phyloP scores from a whole-genome alignment of 1,139 yeast genomes.

The Geotrichum klebahnii region DNA sequence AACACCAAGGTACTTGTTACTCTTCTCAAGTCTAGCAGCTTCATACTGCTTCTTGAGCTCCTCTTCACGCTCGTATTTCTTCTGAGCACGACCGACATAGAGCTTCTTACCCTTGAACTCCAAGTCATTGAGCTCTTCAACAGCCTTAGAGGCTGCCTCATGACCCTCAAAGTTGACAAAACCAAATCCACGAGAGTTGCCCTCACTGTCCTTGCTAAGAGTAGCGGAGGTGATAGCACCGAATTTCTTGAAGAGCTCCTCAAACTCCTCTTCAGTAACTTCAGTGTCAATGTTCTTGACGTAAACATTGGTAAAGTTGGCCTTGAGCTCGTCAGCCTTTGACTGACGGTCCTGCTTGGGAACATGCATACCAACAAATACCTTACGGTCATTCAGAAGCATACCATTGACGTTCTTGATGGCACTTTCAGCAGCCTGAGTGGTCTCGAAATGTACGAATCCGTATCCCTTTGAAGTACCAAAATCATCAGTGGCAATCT shows the following conservation, averaged over 20 bases:
- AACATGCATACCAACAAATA: slow-evolving; percentile 91
- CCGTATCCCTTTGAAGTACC: slow-evolving; percentile 96
- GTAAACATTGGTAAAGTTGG: slow-evolving; percentile 92
- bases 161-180: slow-evolving; percentile 88
- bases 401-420: slow-evolving; percentile 97
- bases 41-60: slow-evolving; percentile 95
- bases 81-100: slow-evolving; percentile 98
- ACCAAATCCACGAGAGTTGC: slow-evolving; percentile 93
- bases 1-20: slow-evolving; percentile 94
- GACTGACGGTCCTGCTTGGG: slow-evolving; percentile 93
- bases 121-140: slow-evolving; percentile 83
- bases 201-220: slow-evolving; percentile 78
- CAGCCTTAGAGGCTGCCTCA: slow-evolving; percentile 85
- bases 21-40: slow-evolving; percentile 85
- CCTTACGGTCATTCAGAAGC: slow-evolving; percentile 95
- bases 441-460: slow-evolving; percentile 92
- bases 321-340: slow-evolving; percentile 85
- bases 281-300: slow-evolving; percentile 83
- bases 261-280: slow-evolving; percentile 64
- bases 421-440: slow-evolving; percentile 91
- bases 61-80: slow-evolving; percentile 96
- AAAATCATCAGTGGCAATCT: slow-evolving; percentile 91
- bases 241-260: slow-evolving; percentile 62
- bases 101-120: slow-evolving; percentile 82
- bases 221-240: slow-evolving; percentile 85